Conservation (phyloP, 2,329 filamentous ascomycete species). For the Fusarium fracticaudum region DNA sequence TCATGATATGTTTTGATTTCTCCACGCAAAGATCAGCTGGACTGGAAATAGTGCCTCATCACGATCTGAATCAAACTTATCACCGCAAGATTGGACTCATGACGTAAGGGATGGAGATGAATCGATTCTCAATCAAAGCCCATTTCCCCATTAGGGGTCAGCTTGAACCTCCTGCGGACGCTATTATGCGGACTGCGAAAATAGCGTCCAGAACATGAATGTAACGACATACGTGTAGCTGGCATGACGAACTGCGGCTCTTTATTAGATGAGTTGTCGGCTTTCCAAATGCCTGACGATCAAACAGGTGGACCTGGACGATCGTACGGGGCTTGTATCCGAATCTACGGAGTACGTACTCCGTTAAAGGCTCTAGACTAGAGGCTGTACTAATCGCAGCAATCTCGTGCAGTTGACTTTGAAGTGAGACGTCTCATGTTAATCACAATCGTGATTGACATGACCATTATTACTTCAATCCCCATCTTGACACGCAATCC, state of each 20-base stretch:
- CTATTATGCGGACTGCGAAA: slow-evolving; percentile 6
- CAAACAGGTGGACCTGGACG: slow-evolving; percentile 35
- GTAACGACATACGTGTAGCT: background rate
- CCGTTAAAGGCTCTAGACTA: background rate
- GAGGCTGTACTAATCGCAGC: background rate
- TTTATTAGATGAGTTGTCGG: slow-evolving; percentile 27
- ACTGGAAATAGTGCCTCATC: background rate
- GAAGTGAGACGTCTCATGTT: slow-evolving; percentile 3
- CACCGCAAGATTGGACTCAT: slow-evolving; percentile 7
- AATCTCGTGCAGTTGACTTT: slow-evolving; percentile 5
- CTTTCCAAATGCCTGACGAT: slow-evolving; percentile 35
- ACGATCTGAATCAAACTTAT: background rate
- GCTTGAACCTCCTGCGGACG: slow-evolving; percentile 12
- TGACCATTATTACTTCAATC: background rate
- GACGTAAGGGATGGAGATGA: slow-evolving; percentile 34
- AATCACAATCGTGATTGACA: slow-evolving; percentile 14
- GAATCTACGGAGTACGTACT: background rate
- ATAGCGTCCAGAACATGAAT: slow-evolving; percentile 14
- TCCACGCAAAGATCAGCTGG: slow-evolving; percentile 15
- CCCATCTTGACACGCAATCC: slow-evolving; percentile 36
- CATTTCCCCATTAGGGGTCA: slow-evolving; percentile 30
- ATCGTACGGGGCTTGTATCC: slow-evolving; percentile 14
- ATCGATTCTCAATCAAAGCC: slow-evolving; percentile 5
- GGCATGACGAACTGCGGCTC: slow-evolving; percentile 25
- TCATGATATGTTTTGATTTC: slow-evolving; percentile 6